Conservation (phyloP, 2,329 filamentous ascomycete genomes). For the Fusarium transvaalense region DNA sequence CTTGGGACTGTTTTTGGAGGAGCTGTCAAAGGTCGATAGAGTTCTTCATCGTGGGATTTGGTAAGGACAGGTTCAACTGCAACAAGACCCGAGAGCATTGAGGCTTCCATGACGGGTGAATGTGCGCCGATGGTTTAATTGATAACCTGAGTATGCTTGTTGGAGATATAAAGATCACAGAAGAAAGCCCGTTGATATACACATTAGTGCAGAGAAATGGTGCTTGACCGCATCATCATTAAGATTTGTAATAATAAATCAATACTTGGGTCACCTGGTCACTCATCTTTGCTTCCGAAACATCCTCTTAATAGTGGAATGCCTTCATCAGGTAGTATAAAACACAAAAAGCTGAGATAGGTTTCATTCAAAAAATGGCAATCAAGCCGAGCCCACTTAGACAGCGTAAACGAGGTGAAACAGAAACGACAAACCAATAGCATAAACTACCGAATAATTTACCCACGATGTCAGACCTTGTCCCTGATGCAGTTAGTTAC, state of each 20-base stretch:
- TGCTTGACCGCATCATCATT: background rate
- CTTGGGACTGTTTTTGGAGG: conserved; percentile 56
- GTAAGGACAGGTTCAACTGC: conserved; percentile 48
- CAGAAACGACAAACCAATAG: conserved; percentile 4
- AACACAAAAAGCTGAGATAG: background rate
- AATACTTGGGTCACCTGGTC: conserved; percentile 18
- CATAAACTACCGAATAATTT: conserved; percentile 33
- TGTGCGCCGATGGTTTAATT: background rate
- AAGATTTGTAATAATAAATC: conserved; percentile 11
- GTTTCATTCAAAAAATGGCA: background rate
- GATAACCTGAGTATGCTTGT: background rate
- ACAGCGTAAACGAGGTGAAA: background rate
- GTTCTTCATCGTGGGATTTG: conserved; percentile 36
- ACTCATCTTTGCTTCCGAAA: conserved; percentile 14
- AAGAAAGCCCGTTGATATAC: background rate
- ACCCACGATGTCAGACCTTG: conserved; percentile 14
- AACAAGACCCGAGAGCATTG: conserved; percentile 51
- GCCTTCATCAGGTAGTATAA: conserved; percentile 22
- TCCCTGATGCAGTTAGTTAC: background rate
- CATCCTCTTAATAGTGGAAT: conserved; percentile 25
- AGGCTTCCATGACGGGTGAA: conserved; percentile 51
- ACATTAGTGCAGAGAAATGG: background rate
- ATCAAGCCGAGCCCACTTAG: conserved; percentile 3
- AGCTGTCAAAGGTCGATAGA: conserved; percentile 43
- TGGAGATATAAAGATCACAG: background rate